A percentile compares a stretch with the other conserved stretches of the same genome.
Evolutionary conservation across 2,329 filamentous ascomycete species (phyloP).

Genomic region (Cercospora sesami): DNA sequence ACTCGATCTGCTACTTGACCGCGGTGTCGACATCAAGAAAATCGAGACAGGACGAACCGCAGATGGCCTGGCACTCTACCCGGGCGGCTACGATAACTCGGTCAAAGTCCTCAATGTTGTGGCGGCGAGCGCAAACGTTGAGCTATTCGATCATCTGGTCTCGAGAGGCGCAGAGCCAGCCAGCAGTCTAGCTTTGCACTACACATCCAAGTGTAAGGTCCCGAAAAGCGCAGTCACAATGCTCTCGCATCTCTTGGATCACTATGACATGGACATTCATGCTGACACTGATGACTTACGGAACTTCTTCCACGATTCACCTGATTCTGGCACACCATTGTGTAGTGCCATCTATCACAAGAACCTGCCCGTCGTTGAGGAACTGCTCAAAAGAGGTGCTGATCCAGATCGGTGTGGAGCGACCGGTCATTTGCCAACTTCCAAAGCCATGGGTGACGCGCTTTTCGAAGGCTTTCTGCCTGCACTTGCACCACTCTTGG

Average conservation of each 20-base stretch:
- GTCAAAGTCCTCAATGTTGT: constrained; percentile 19
- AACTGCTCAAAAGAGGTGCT: constrained; percentile 18
- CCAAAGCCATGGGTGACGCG: constrained; percentile 1
- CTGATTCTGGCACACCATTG: constrained; percentile 18
- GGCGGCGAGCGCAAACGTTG: constrained; percentile 21
- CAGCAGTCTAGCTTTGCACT: constrained; percentile 16
- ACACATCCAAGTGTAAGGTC: constrained; percentile 17
- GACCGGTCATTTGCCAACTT: neutral
- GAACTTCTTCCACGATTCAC: constrained; percentile 6
- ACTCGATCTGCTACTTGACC: constrained; percentile 24
- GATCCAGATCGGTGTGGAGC: neutral
- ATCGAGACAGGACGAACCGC: constrained; percentile 13
- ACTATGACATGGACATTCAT: constrained; percentile 21
- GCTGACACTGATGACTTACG: constrained; percentile 16
- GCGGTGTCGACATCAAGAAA: constrained; percentile 20
- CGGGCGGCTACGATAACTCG: constrained; percentile 12
- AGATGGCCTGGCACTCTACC: constrained; percentile 3
- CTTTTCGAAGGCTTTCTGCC: constrained; percentile 11
- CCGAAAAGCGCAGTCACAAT: constrained; percentile 10
- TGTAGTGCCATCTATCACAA: constrained; percentile 15
- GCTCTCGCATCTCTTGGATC: constrained; percentile 18
- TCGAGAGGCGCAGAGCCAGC: constrained; percentile 15
- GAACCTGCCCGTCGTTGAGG: constrained; percentile 19
- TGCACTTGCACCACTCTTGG: constrained; percentile 14
- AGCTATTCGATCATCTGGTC: constrained; percentile 21